A percentile compares a stretch with the other conserved stretches of the same genome.
Conservation (phyloP, 257 asterid species). For the Fraxinus excelsior region DNA sequence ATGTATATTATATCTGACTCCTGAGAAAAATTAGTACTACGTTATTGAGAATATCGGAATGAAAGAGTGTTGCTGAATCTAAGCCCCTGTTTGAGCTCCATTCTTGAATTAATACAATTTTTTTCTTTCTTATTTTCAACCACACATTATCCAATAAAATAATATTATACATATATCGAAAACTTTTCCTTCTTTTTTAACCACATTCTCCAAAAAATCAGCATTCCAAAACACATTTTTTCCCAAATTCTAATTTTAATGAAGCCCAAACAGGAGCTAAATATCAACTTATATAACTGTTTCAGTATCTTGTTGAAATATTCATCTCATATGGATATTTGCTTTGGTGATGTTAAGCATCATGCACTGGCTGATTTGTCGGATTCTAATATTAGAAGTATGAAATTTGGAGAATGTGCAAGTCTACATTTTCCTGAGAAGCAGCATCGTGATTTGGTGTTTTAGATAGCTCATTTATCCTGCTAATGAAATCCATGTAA, state of each 20-base stretch:
- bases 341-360: background rate
- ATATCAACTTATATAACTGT: constrained; percentile 1
- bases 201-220: no score
- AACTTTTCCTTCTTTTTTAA: no score
- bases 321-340: constrained; percentile 1
- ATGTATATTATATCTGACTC: background rate
- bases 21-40: background rate
- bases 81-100: background rate
- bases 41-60: background rate
- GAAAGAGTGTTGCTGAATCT: background rate
- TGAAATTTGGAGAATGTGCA: background rate
- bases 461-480: background rate
- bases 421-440: background rate
- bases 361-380: background rate
- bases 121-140: no score
- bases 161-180: no score
- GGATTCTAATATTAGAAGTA: background rate
- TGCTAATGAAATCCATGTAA: background rate
- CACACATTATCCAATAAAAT: no score
- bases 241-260: no score
- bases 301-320: constrained; percentile 14
- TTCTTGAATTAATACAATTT: no score
- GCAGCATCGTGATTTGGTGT: background rate
- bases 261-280: no score
- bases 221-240: no score